Conservation (phyloP, 2,329 filamentous ascomycete genomes). For the Coleophoma cylindrospora region DNA sequence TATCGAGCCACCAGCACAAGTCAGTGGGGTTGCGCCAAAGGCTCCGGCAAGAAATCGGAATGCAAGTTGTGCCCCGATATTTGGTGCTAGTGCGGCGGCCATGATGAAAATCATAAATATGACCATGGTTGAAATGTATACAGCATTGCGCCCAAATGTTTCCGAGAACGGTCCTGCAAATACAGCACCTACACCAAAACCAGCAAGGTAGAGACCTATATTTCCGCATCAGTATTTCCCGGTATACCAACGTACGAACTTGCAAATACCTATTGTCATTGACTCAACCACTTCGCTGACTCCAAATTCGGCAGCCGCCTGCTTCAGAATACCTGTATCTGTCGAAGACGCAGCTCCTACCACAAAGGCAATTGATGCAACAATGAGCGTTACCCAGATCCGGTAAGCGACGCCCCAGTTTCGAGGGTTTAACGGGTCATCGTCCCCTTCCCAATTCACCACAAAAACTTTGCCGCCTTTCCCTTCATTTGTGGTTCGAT, state of each 20-base stretch:
- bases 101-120: conserved; percentile 40
- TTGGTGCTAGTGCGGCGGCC: conserved; percentile 36
- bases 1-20: conserved; percentile 32
- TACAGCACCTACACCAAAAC: conserved; percentile 27
- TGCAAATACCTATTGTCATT: conserved; percentile 31
- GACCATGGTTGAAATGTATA: conserved; percentile 32
- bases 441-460: conserved; percentile 30
- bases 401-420: conserved; percentile 27
- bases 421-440: conserved; percentile 32
- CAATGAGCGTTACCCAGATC: conserved; percentile 32
- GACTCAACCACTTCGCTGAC: conserved; percentile 44
- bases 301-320: conserved; percentile 36
- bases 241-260: neutral
- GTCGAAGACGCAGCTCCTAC: conserved; percentile 46
- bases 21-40: conserved; percentile 31
- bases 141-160: conserved; percentile 31
- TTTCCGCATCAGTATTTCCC: neutral
- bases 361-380: conserved; percentile 40
- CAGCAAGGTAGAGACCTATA: conserved; percentile 25
- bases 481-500: conserved; percentile 5
- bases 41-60: conserved; percentile 36
- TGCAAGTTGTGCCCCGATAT: conserved; percentile 33
- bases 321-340: conserved; percentile 40
- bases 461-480: conserved; percentile 26
- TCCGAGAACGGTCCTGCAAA: conserved; percentile 32